A percentile compares a stretch with the other conserved stretches of the same genome.
These are phyloP conservation scores for Fusarium temperatum DNA, from an alignment of 2,329 filamentous ascomycete species.

Conservation along the genomic window DNA sequence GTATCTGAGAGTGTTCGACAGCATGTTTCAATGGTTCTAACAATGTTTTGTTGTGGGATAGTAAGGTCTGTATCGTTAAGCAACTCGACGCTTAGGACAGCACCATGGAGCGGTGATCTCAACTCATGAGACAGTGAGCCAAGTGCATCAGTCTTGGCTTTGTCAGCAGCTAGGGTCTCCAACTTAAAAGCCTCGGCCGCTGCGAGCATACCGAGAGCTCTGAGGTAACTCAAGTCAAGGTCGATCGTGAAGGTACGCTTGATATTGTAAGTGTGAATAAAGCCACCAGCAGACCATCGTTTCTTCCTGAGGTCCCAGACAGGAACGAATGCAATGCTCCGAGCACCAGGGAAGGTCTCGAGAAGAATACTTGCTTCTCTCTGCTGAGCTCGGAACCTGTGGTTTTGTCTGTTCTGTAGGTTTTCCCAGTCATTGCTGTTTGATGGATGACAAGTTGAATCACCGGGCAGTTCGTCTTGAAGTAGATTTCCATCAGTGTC, in stretches of 20 bases:
- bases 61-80: constrained; percentile 61
- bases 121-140: constrained; percentile 70
- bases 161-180: constrained; percentile 49
- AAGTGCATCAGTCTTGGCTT: constrained; percentile 66
- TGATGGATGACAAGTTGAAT: background rate
- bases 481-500: constrained; percentile 50
- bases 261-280: constrained; percentile 57
- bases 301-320: constrained; percentile 57
- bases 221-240: constrained; percentile 61
- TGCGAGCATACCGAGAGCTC: constrained; percentile 62
- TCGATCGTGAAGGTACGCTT: constrained; percentile 55
- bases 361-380: constrained; percentile 42
- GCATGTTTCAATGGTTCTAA: constrained; percentile 60
- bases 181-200: constrained; percentile 65
- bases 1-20: constrained; percentile 62
- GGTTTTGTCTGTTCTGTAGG: background rate
- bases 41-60: constrained; percentile 56
- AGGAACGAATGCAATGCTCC: constrained; percentile 58
- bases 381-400: constrained; percentile 12
- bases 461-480: constrained; percentile 43
- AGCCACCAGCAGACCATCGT: constrained; percentile 59
- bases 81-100: constrained; percentile 63
- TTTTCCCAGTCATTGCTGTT: background rate
- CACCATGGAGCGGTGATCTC: constrained; percentile 68
- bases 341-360: constrained; percentile 52